Conservation (phyloP, 2,329 filamentous ascomycete genomes). For the Fusarium albidum region DNA sequence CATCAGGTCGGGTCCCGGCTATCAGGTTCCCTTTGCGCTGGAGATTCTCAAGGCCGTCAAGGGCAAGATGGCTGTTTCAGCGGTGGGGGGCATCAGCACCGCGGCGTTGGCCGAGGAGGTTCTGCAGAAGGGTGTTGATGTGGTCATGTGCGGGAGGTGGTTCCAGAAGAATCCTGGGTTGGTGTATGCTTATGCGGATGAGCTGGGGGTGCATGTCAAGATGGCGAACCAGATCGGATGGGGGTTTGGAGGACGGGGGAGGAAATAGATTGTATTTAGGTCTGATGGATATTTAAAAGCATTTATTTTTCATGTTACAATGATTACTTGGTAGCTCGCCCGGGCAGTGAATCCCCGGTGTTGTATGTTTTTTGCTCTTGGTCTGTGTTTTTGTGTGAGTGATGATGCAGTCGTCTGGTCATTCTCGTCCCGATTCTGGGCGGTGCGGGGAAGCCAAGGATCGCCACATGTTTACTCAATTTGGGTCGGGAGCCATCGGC, state of each 20-base stretch:
- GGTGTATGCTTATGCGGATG: constrained; percentile 59
- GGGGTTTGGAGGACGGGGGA: constrained; percentile 2
- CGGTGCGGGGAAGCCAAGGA: too few species aligned
- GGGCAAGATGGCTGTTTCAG: constrained; percentile 63
- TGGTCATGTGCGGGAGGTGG: constrained; percentile 53
- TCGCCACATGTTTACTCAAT: too few species aligned
- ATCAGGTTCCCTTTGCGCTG: constrained; percentile 72
- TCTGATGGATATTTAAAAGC: too few species aligned
- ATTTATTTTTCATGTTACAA: too few species aligned
- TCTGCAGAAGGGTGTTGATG: constrained; percentile 53
- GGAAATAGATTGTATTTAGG: neutral
- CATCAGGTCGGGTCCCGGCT: constrained; percentile 64
- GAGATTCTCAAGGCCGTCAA: constrained; percentile 48
- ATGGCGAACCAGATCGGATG: constrained; percentile 52
- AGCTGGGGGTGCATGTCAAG: constrained; percentile 53
- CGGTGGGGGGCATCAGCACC: constrained; percentile 39
- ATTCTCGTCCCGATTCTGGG: too few species aligned
- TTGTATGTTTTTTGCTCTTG: too few species aligned
- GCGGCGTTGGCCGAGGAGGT: constrained; percentile 54
- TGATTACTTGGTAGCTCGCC: too few species aligned
- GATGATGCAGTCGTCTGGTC: too few species aligned
- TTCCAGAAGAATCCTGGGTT: constrained; percentile 64
- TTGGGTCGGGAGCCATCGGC: too few species aligned
- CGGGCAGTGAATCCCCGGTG: too few species aligned
- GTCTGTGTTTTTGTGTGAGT: too few species aligned